phyloP scores from a whole-genome alignment of 768 basidiomycete species.

The Mycena albidolilacea region DNA sequence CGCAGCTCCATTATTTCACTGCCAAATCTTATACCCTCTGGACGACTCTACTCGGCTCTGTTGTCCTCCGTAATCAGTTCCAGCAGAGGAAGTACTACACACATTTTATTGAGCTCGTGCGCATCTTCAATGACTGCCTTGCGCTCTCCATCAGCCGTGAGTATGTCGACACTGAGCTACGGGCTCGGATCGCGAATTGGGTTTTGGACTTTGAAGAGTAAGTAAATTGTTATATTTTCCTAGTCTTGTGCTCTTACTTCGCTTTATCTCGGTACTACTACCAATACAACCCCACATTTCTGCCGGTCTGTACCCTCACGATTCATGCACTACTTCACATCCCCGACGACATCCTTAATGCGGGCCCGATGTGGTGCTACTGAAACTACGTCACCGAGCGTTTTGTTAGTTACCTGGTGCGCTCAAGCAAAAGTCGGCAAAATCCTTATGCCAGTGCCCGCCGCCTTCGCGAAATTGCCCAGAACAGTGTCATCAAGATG shows the following conservation, averaged over 20 bases:
- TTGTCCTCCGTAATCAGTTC: no score
- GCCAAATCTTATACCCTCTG: no score
- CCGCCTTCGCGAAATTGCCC: conserved; percentile 20
- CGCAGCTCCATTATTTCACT: no score
- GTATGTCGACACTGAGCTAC: conserved; percentile 14
- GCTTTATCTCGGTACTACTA: conserved; percentile 10
- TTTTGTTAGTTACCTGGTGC: conserved; percentile 8
- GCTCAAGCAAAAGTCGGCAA: conserved; percentile 14
- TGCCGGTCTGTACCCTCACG: neutral
- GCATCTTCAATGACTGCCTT: conserved; percentile 15
- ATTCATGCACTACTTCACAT: conserved; percentile 21
- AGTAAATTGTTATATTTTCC: neutral
- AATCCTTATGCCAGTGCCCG: conserved; percentile 19
- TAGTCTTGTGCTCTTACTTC: neutral
- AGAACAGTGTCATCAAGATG: conserved; percentile 17
- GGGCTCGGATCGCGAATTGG: conserved; percentile 9
- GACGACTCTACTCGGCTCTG: no score
- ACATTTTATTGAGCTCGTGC: conserved; percentile 2
- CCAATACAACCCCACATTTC: conserved; percentile 3
- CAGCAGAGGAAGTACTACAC: conserved; percentile 8
- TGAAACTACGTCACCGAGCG: conserved; percentile 25
- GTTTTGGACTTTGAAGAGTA: conserved; percentile 15
- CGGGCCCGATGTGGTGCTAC: conserved; percentile 25
- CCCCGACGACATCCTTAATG: conserved; percentile 18
- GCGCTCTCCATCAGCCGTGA: neutral